Percentiles rank a stretch among this genome's conserved stretches.
phyloP scores from a whole-genome alignment of 208 protist genomes.

The Endotrypanum monterogeii region DNA sequence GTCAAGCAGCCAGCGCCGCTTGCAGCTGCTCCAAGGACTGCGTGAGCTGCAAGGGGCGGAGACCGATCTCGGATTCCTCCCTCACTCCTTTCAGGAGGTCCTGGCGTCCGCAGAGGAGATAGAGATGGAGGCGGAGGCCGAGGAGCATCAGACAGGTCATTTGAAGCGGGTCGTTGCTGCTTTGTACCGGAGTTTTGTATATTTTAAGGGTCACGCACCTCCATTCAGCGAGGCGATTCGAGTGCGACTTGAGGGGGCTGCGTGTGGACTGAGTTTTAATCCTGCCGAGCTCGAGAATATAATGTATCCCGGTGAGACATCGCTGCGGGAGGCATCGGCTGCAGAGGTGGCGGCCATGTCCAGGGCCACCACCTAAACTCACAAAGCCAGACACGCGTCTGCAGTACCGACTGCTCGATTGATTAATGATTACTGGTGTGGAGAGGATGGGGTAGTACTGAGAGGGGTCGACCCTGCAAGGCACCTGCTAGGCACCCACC shows the following conservation, averaged over 20 bases:
- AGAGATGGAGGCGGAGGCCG: constrained; percentile 33
- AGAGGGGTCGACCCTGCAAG: constrained; percentile 1
- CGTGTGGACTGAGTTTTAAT: constrained; percentile 30
- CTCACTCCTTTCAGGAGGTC: constrained; percentile 41
- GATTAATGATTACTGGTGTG: neutral
- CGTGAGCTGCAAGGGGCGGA: constrained; percentile 65
- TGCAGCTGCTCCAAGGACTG: constrained; percentile 61
- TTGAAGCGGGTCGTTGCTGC: constrained; percentile 48
- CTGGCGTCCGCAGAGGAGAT: constrained; percentile 52
- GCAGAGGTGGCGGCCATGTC: constrained; percentile 12
- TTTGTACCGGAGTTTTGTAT: constrained; percentile 57
- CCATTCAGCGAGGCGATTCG: constrained; percentile 38
- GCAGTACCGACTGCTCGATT: neutral
- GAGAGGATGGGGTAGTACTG: neutral
- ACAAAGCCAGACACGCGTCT: neutral
- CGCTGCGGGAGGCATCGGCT: constrained; percentile 38
- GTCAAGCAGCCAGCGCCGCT: constrained; percentile 32
- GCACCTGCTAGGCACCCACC: neutral
- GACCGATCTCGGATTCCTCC: constrained; percentile 47
- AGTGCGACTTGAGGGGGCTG: constrained; percentile 40
- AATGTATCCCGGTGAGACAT: constrained; percentile 51
- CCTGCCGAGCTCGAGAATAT: constrained; percentile 32
- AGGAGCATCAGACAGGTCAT: constrained; percentile 42
- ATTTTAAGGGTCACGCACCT: constrained; percentile 50
- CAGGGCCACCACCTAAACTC: neutral